Percentiles rank a stretch among this genome's conserved stretches.
Conservation (phyloP, 2,329 filamentous ascomycete species). For the Chaetomiaceae sp. region DNA sequence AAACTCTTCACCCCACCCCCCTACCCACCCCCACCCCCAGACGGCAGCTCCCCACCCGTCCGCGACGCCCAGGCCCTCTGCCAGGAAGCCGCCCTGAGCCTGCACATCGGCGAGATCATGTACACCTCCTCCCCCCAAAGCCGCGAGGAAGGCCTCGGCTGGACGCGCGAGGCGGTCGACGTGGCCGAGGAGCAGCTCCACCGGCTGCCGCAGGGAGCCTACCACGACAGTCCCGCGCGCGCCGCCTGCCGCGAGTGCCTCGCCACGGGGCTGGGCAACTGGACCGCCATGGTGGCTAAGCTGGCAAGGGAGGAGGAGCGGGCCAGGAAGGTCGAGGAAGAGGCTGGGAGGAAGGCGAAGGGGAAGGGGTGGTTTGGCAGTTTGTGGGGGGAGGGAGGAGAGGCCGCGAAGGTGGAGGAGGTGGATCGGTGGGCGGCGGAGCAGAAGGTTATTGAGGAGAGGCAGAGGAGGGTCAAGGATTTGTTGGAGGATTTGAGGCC, state of each 20-base stretch:
- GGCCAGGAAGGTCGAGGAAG: conserved; percentile 27
- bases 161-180: conserved; percentile 86
- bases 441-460: conserved; percentile 49
- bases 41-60: conserved; percentile 63
- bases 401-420: conserved; percentile 31
- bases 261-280: conserved; percentile 71
- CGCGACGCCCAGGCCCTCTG: conserved; percentile 65
- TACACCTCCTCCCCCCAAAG: conserved; percentile 59
- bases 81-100: conserved; percentile 79
- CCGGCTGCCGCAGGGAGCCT: conserved; percentile 32
- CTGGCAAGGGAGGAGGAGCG: conserved; percentile 52
- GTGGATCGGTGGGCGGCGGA: conserved; percentile 49
- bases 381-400: conserved; percentile 38
- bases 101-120: conserved; percentile 91
- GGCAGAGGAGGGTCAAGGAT: conserved; percentile 47
- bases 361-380: conserved; percentile 36
- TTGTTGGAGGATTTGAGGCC: conserved; percentile 47
- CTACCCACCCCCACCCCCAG: conserved; percentile 67
- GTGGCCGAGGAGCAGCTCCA: conserved; percentile 67
- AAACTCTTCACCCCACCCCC: conserved; percentile 43
- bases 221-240: conserved; percentile 38
- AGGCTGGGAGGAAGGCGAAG: background rate
- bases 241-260: conserved; percentile 74
- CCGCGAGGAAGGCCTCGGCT: conserved; percentile 70
- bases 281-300: conserved; percentile 71